Base-by-base conservation (phyloP, 257 asterid species). In the Avicennia marina region DNA sequence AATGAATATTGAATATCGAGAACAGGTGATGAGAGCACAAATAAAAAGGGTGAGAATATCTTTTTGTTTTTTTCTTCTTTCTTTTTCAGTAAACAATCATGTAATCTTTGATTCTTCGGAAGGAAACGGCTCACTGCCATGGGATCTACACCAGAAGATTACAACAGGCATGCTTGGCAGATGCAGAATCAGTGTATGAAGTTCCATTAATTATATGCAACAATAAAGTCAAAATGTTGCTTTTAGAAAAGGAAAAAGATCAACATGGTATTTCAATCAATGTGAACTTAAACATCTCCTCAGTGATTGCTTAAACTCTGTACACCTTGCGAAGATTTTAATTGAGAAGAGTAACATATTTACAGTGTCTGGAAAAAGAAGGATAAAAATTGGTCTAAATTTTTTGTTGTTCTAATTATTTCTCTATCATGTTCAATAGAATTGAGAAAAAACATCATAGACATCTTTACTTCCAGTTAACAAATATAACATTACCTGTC, bases 401-500 rank as follows among this genome's bases (percentile, higher is more conserved):
- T 8, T 46, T 13, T 15, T n/a, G n/a, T 18, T 39, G 10, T 42
- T 70, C 52, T 21, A 26, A 21, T 27, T 13, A 22, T 20, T 36
- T 27, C 16, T 42, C 33, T 9, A 41, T 51, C 34, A 51, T 58
- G 38, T 58, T 58, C 52, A 47, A 12, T 13, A 26, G 25, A 41
- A 26, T 10, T 22, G 33, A 41, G 36, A 16, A 20, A 39, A 45
- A 8, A 36, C 36, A n/a, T 61, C 47, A 50, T 33, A 40, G 49
- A 27, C 55, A 32, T 34, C 22, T 50, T 18, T 27, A 39, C 56
- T 39, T 31, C 40, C 42, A 41, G 11, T 8, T 17, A 42, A 36
- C 16, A 47, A 18, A 11, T n/a, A n/a, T n/a, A n/a, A n/a, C n/a
- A 19, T 33, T 74, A 93, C 98, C 97, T 86, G 81, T 86, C 89